These are phyloP conservation scores for Forsythia suspensa DNA, from an alignment of 257 asterid genomes.

Conservation along the genomic window DNA sequence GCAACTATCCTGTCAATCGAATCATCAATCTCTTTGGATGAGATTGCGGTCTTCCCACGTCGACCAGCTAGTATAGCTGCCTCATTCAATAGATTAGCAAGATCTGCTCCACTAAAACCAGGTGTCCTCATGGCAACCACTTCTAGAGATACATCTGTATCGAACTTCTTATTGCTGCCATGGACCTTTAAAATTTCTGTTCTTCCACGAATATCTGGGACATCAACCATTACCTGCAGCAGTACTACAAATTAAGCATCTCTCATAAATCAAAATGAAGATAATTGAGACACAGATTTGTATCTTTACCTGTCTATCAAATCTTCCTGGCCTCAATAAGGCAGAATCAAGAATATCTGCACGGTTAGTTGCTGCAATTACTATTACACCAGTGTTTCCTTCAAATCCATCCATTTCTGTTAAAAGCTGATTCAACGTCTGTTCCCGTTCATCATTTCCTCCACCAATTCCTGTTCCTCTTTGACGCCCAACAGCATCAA, in stretches of 20 bases:
- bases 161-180: conserved; percentile 84
- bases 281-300: background rate
- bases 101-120: conserved; percentile 99
- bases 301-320: conserved; percentile 82
- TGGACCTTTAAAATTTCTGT: conserved; percentile 94
- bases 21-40: conserved; percentile 92
- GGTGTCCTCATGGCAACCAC: conserved; percentile 99
- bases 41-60: conserved; percentile 80
- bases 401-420: conserved; percentile 99
- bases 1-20: conserved; percentile 97
- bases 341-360: conserved; percentile 98
- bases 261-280: too few relatives aligned
- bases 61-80: conserved; percentile 97
- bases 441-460: conserved; percentile 98
- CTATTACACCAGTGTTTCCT: conserved; percentile 94
- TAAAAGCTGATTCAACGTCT: conserved; percentile 90
- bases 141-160: conserved; percentile 83
- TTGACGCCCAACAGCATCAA: conserved; percentile 98
- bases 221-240: conserved; percentile 84
- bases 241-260: too few relatives aligned
- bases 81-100: conserved; percentile 93
- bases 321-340: conserved; percentile 92
- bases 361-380: conserved; percentile 94
- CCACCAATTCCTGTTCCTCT: conserved; percentile 99
- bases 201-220: conserved; percentile 95